Base-by-base conservation (phyloP, 2,329 filamentous ascomycete genomes). In the Pestalotiopsis sp. region DNA sequence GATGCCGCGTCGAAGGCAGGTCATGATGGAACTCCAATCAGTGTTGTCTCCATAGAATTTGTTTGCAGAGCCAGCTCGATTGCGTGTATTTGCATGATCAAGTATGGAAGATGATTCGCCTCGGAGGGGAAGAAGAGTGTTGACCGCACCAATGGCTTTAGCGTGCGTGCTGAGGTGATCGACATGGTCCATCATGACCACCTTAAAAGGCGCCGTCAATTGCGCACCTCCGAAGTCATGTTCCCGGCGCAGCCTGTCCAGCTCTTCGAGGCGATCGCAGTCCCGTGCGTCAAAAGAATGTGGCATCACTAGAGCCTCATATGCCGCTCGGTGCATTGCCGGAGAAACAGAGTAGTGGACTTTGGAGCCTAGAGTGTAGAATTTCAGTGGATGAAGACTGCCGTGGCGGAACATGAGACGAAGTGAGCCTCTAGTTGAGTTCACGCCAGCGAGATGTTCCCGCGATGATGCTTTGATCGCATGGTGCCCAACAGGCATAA, bases 11-110 rank as follows among this genome's bases (percentile, higher is more conserved):
- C 89, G 86, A 61, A 93, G 85, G 74, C 91, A 79, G 14, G 74
- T 89, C 68, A 88, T 81, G 38, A 92, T 90, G 3, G 90, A 88
- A 56, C 90, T 90, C 87, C 90, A 92, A 76, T 92, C 90, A 0
- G 89, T 92, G 70, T 92, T 92, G 68, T 91, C 89, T 12, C 91
- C 92, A 71, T 92, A 92, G 27, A 93, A 86, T 9, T 87, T 90
- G 69, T 84, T 84, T 5, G 91, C 86, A 1, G 85, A 82, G 0
- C 91, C 91, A 11, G 88, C 85, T 68, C 86, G 86, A 73, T 90
- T 89, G 69, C 90, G 85, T 59, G 90, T 85, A 70, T 82, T 84
- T 65, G 85, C 85, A 49, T 90, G 87, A 67, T 87, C 84, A 9
- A 90, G 81, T 2, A 88, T 85, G 3, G 79, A 80, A 36, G 76